Evolutionary conservation across 192 early-diverging fungal species (phyloP).

Genomic region (Chytriomyces confervae): DNA sequence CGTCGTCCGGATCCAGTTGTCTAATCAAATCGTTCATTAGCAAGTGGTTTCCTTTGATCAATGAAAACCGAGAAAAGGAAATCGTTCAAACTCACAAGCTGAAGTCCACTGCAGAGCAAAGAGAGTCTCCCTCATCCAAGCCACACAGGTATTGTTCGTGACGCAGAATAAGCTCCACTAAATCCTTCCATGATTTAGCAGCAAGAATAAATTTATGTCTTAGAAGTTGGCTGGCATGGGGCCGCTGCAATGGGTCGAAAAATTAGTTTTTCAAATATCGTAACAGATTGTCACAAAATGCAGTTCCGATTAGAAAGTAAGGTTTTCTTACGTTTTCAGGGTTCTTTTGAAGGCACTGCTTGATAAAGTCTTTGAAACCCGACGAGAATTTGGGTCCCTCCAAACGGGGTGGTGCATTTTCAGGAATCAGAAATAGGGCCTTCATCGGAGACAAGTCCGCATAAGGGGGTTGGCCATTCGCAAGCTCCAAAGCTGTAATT

Average conservation of each 20-base stretch:
- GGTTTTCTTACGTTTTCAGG: conserved; percentile 63
- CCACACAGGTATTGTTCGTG: conserved; percentile 79
- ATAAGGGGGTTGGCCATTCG: conserved; percentile 91
- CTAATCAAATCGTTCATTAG: not conserved
- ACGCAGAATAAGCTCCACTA: conserved; percentile 83
- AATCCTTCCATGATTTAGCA: conserved; percentile 82
- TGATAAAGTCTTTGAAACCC: conserved; percentile 89
- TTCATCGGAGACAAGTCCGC: conserved; percentile 90
- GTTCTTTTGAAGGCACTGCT: conserved; percentile 85
- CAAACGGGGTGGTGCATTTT: conserved; percentile 83
- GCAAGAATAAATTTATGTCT: conserved; percentile 86
- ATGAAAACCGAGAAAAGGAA: not conserved
- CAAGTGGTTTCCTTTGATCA: conserved; percentile 18
- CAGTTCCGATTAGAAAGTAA: not conserved
- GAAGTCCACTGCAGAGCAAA: conserved; percentile 26
- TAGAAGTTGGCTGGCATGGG: conserved; percentile 85
- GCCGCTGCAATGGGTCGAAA: conserved; percentile 61
- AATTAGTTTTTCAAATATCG: conserved; percentile 13
- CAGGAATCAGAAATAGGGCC: conserved; percentile 91
- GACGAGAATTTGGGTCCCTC: conserved; percentile 73
- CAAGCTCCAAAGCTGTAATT: conserved; percentile 96
- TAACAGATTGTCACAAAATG: conserved; percentile 12
- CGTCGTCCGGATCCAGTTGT: conserved; percentile 14
- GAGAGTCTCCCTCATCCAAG: conserved; percentile 34
- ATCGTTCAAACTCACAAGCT: conserved; percentile 2